phyloP scores from a whole-genome alignment of 106 monocot genomes.

The Apostasia shenzhenica region DNA sequence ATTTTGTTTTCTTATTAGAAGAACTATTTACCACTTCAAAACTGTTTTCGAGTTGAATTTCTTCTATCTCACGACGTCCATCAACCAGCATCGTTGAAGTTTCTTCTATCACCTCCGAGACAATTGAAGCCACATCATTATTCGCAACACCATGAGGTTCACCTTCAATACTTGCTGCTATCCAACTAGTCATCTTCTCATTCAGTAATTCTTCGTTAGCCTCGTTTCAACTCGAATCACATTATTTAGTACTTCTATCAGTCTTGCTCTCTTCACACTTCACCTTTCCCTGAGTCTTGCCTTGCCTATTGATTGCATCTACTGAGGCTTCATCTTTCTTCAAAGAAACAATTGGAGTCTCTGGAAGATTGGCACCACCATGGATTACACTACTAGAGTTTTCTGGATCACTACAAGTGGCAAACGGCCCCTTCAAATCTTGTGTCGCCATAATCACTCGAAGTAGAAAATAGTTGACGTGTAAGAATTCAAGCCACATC shows the following conservation, averaged over 20 bases:
- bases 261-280: no score
- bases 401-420: not conserved
- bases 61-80: conserved; percentile 4
- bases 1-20: not conserved
- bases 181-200: not conserved
- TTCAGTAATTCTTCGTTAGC: not conserved
- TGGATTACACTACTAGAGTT: not conserved
- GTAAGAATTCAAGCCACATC: not conserved
- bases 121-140: not conserved
- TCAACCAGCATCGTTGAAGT: not conserved
- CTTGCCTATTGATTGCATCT: no score
- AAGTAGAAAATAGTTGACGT: not conserved
- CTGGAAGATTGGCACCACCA: not conserved
- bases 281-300: no score
- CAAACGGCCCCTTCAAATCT: not conserved
- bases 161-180: not conserved
- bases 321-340: not conserved
- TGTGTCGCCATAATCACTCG: conserved; percentile 3
- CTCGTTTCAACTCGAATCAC: no score
- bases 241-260: no score
- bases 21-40: conserved; percentile 1
- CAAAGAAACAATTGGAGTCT: not conserved
- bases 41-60: not conserved
- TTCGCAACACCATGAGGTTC: not conserved
- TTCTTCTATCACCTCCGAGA: conserved; percentile 7